A percentile compares a stretch with the other conserved stretches of the same genome.
Evolutionary conservation across 179 eudicot genomes (phyloP).

Genomic region (Dionaea muscipula): DNA sequence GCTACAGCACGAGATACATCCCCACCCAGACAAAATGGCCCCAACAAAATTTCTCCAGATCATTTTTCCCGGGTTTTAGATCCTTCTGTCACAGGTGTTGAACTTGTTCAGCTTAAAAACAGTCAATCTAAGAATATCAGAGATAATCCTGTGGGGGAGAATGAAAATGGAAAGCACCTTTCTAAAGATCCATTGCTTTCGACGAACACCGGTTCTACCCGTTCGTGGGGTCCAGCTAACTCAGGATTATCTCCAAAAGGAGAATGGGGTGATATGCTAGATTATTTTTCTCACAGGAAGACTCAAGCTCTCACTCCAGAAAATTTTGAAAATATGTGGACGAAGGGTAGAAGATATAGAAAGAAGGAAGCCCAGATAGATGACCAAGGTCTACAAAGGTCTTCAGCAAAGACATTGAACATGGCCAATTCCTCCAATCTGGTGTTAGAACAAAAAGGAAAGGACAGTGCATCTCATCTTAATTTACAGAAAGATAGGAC

Average conservation of each 20-base stretch:
- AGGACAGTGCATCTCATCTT: conserved; percentile 10
- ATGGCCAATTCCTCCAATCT: conserved; percentile 21
- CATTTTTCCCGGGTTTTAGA: conserved; percentile 50
- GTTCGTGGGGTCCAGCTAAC: conserved; percentile 49
- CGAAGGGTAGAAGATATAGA: conserved; percentile 69
- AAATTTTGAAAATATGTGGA: conserved; percentile 91
- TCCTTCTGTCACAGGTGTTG: conserved; percentile 82
- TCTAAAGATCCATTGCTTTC: conserved; percentile 80
- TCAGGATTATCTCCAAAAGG: conserved; percentile 62
- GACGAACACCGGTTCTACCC: conserved; percentile 58
- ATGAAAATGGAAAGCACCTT: conserved; percentile 24
- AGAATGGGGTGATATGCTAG: conserved; percentile 75
- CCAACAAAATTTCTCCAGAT: conserved; percentile 41
- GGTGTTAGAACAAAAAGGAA: conserved; percentile 25
- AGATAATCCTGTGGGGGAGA: conserved; percentile 23
- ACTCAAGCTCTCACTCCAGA: conserved; percentile 85
- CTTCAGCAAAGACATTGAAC: conserved; percentile 20
- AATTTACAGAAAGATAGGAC: no score
- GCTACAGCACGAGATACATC: conserved; percentile 24
- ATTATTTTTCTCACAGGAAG: conserved; percentile 54
- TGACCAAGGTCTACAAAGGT: conserved; percentile 22
- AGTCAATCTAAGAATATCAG: conserved; percentile 24
- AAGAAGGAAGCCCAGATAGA: conserved; percentile 26
- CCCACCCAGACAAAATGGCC: conserved; percentile 28
- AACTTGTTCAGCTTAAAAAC: conserved; percentile 60